Conservation (phyloP, 2,329 filamentous ascomycete species). For the Trichoderma breve region DNA sequence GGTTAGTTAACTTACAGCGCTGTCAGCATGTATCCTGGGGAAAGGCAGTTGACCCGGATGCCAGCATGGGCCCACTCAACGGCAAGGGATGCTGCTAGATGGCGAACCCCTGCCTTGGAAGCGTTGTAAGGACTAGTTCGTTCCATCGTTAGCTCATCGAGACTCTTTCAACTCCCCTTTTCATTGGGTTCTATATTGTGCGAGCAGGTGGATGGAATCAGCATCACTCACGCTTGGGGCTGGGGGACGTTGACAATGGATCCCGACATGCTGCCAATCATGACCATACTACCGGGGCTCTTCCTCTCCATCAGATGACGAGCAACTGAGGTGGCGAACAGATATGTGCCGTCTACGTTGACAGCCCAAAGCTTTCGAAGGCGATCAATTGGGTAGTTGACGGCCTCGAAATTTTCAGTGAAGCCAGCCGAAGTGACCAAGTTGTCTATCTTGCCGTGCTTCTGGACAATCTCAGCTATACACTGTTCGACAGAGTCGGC, state of each 20-base stretch:
- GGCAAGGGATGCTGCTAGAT: constrained; percentile 81
- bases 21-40: constrained; percentile 94
- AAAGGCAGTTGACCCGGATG: constrained; percentile 94
- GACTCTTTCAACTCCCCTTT: not conserved
- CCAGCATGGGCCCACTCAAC: constrained; percentile 89
- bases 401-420: constrained; percentile 91
- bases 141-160: not conserved
- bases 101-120: constrained; percentile 86
- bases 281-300: constrained; percentile 78
- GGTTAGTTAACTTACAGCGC: constrained; percentile 64
- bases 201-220: not conserved
- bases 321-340: constrained; percentile 81
- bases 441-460: constrained; percentile 81
- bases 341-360: constrained; percentile 88
- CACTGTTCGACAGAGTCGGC: constrained; percentile 74
- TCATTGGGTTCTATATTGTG: not conserved
- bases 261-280: constrained; percentile 95
- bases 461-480: constrained; percentile 56
- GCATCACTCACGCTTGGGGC: constrained; percentile 65
- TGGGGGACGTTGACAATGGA: constrained; percentile 93
- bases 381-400: constrained; percentile 85
- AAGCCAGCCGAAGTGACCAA: constrained; percentile 96
- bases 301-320: constrained; percentile 85
- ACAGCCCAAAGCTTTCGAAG: constrained; percentile 93
- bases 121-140: constrained; percentile 74